Evolutionary conservation across 345 rosid genomes (phyloP).

Genomic region (Citrus australasica): DNA sequence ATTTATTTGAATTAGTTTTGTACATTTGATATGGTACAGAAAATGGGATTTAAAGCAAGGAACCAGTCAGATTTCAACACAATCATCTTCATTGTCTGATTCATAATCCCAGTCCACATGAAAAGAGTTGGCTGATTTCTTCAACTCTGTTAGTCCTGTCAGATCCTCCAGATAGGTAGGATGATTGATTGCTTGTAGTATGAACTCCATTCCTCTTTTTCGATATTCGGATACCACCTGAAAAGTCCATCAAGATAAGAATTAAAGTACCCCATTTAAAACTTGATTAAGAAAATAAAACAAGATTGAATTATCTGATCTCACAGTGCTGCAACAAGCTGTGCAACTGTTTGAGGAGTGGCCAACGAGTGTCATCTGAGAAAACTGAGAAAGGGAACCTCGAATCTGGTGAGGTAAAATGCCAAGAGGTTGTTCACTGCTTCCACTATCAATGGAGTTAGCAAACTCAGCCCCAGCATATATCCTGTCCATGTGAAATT

Average conservation of each 20-base stretch:
- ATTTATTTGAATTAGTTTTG: conserved; percentile 1
- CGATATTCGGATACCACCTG: conserved; percentile 80
- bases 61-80: conserved; percentile 33
- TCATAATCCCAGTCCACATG: conserved; percentile 73
- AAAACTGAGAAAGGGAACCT: conserved; percentile 78
- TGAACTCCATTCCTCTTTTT: conserved; percentile 60
- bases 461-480: conserved; percentile 61
- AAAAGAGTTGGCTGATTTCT: conserved; percentile 63
- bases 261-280: background rate
- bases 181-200: conserved; percentile 84
- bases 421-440: conserved; percentile 70
- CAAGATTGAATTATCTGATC: conserved; percentile 10
- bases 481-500: conserved; percentile 39
- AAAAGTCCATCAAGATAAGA: conserved; percentile 1
- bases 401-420: conserved; percentile 93
- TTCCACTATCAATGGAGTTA: conserved; percentile 36
- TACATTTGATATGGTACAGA: conserved; percentile 11
- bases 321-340: conserved; percentile 81
- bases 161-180: conserved; percentile 94
- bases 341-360: conserved; percentile 85
- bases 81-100: conserved; percentile 28
- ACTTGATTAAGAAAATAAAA: background rate
- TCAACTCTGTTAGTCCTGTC: conserved; percentile 84
- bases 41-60: background rate
- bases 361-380: conserved; percentile 79